A percentile compares a stretch with the other conserved stretches of the same genome.
These are phyloP conservation scores for Lachnellula subtilissima DNA, from an alignment of 2,329 filamentous ascomycete genomes.

Conservation along the genomic window DNA sequence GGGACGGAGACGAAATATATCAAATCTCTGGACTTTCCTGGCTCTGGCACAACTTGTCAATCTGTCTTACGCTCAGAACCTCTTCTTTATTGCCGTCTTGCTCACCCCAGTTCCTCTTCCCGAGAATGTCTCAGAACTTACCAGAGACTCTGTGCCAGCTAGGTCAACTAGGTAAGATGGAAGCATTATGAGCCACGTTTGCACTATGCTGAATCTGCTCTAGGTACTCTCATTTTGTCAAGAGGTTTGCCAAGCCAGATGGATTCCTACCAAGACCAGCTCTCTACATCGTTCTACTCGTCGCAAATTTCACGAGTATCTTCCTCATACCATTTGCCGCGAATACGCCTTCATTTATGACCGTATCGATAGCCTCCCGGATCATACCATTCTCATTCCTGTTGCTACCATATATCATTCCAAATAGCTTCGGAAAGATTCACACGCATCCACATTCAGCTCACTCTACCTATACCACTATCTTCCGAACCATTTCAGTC, in stretches of 20 bases:
- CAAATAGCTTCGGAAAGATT: slow-evolving; percentile 44
- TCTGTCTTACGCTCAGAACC: slow-evolving; percentile 56
- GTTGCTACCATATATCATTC: slow-evolving; percentile 42
- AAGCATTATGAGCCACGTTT: background rate
- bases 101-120: slow-evolving; percentile 48
- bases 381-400: slow-evolving; percentile 43
- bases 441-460: slow-evolving; percentile 37
- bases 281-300: slow-evolving; percentile 33
- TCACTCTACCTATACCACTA: slow-evolving; percentile 38
- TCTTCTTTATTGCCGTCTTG: slow-evolving; percentile 57
- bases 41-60: slow-evolving; percentile 54
- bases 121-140: slow-evolving; percentile 26
- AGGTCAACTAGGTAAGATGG: slow-evolving; percentile 18
- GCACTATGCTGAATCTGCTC: background rate
- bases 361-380: slow-evolving; percentile 31
- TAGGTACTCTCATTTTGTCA: slow-evolving; percentile 30
- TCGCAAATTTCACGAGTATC: slow-evolving; percentile 34
- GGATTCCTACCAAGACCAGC: slow-evolving; percentile 40
- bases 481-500: slow-evolving; percentile 45
- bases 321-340: slow-evolving; percentile 38
- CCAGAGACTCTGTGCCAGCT: slow-evolving; percentile 14
- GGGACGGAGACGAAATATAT: slow-evolving; percentile 52
- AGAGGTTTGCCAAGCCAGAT: slow-evolving; percentile 38
- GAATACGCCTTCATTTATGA: slow-evolving; percentile 38
- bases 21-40: slow-evolving; percentile 51